phyloP scores from a whole-genome alignment of 129 eudicot genomes.

The Smallanthus sonchifolius region DNA sequence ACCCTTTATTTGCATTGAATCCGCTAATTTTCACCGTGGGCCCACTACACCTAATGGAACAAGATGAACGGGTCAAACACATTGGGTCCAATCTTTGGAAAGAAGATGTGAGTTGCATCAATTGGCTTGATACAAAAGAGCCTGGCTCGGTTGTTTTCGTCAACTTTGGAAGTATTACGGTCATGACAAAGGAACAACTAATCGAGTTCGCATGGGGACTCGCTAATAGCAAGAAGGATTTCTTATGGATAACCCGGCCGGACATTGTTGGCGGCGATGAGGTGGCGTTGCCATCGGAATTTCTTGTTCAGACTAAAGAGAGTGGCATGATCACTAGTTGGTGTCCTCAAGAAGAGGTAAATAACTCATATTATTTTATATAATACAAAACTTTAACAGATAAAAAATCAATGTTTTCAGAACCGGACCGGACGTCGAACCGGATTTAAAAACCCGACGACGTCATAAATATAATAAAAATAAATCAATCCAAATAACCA shows the following conservation, averaged over 20 bases:
- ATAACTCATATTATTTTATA: background rate
- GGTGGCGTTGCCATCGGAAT: slow-evolving; percentile 41
- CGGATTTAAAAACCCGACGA: too few relatives aligned
- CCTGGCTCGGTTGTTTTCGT: slow-evolving; percentile 51
- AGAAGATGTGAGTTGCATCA: slow-evolving; percentile 51
- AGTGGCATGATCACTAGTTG: slow-evolving; percentile 51
- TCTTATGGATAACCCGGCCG: slow-evolving; percentile 58
- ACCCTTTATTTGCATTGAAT: slow-evolving; percentile 13
- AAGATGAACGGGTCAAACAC: slow-evolving; percentile 16
- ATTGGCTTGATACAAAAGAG: slow-evolving; percentile 54
- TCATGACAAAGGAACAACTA: slow-evolving; percentile 46
- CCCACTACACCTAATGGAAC: slow-evolving; percentile 40
- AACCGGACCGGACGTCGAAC: too few relatives aligned
- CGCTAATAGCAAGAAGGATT: slow-evolving; percentile 48
- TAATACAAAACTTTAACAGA: too few relatives aligned
- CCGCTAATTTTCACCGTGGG: slow-evolving; percentile 38
- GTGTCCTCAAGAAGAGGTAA: slow-evolving; percentile 57
- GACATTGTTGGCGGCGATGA: slow-evolving; percentile 43
- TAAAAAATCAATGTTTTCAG: too few relatives aligned
- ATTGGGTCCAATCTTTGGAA: slow-evolving; percentile 44
- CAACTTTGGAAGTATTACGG: slow-evolving; percentile 59
- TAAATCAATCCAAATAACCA: too few relatives aligned
- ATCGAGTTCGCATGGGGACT: slow-evolving; percentile 73
- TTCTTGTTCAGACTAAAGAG: slow-evolving; percentile 27
- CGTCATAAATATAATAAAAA: too few relatives aligned